Conservation (phyloP, 2,329 filamentous ascomycete species). For the Ascochyta viciae-villosae region DNA sequence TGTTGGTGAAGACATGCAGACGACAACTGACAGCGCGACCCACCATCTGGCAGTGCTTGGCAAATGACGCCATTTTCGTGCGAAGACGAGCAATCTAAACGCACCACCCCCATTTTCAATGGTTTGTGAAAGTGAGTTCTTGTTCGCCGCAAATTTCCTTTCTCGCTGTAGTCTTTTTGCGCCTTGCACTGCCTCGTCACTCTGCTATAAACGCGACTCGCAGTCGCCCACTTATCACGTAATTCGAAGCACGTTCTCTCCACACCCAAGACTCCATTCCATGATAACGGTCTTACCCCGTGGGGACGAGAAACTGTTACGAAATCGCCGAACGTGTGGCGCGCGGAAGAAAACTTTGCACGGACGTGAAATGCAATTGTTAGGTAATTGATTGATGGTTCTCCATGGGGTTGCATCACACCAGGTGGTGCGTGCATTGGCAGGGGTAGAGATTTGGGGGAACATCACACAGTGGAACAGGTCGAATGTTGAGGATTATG, state of each 20-base stretch:
- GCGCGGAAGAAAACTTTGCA: constrained; percentile 2
- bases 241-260: constrained; percentile 11
- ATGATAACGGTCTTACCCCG: not conserved
- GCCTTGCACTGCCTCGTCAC: not conserved
- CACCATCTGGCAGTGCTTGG: constrained; percentile 3
- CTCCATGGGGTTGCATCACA: constrained; percentile 9
- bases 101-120: too few species aligned
- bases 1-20: not conserved
- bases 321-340: constrained; percentile 1
- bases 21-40: not conserved
- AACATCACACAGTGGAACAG: not conserved
- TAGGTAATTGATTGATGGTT: constrained; percentile 15
- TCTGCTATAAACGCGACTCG: not conserved
- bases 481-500: not conserved
- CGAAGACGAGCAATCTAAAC: not conserved
- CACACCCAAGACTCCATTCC: constrained; percentile 4
- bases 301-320: constrained; percentile 12
- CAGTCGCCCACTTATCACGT: constrained; percentile 6
- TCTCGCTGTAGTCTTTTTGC: not conserved
- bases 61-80: not conserved
- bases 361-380: not conserved
- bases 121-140: too few species aligned
- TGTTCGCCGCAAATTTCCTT: not conserved
- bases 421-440: not conserved
- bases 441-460: too few species aligned